Percentiles rank a stretch among this genome's conserved stretches.
phyloP scores from a whole-genome alignment of 2,329 filamentous ascomycete genomes.

The Cryphonectria radicalis region DNA sequence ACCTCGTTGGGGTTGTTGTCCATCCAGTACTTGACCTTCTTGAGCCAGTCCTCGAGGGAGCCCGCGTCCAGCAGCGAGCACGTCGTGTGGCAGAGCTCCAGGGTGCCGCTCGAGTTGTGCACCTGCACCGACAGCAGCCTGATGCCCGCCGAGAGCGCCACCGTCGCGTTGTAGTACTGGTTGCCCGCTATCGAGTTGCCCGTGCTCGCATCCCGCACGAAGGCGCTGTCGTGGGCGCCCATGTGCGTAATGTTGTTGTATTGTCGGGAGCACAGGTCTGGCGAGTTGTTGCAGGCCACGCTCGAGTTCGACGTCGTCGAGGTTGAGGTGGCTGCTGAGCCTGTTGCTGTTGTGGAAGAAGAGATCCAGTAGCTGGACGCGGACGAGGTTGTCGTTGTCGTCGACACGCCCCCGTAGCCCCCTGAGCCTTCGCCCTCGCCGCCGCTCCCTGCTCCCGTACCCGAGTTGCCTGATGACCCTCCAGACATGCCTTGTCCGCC shows the following conservation, averaged over 20 bases:
- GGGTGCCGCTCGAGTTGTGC: slow-evolving; percentile 61
- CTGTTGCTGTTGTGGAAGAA: slow-evolving; percentile 18
- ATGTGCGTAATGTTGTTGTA: slow-evolving; percentile 81
- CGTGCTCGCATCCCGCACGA: slow-evolving; percentile 67
- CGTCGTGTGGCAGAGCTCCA: slow-evolving; percentile 72
- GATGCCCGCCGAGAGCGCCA: slow-evolving; percentile 72
- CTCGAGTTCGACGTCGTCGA: slow-evolving; percentile 41
- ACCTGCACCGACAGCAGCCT: slow-evolving; percentile 74
- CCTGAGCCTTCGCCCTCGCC: slow-evolving; percentile 11
- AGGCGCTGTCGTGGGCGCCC: slow-evolving; percentile 76
- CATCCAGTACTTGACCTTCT: slow-evolving; percentile 69
- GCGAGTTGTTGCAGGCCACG: slow-evolving; percentile 79
- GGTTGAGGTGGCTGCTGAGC: slow-evolving; percentile 21
- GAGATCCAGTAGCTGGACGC: slow-evolving; percentile 8
- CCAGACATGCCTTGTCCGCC: slow-evolving; percentile 16
- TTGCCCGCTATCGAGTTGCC: slow-evolving; percentile 68
- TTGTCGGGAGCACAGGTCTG: slow-evolving; percentile 68
- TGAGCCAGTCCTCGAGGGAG: slow-evolving; percentile 65
- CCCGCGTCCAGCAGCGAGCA: slow-evolving; percentile 74
- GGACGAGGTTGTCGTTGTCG: slow-evolving; percentile 16
- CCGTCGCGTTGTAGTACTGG: slow-evolving; percentile 74
- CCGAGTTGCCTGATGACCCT: slow-evolving; percentile 9
- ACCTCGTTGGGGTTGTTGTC: slow-evolving; percentile 73
- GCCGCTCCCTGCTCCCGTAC: slow-evolving; percentile 2
- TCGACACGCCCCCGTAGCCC: slow-evolving; percentile 8